Conservation (phyloP, 306 rosid genomes). For the Abrus precatorius region DNA sequence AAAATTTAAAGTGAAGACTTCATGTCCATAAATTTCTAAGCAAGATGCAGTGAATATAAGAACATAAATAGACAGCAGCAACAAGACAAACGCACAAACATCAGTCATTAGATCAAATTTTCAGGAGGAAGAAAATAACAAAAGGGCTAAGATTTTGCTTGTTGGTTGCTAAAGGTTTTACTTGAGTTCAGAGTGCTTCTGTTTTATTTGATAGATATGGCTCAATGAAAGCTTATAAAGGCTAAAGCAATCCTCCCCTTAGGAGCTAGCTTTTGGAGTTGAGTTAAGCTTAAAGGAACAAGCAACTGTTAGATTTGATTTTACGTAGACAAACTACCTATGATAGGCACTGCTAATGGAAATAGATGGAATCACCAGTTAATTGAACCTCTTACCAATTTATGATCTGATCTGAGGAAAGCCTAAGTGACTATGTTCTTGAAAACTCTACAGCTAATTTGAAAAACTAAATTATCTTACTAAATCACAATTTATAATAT, state of each 20-base stretch:
- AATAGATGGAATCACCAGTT: slow-evolving; percentile 16
- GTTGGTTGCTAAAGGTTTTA: not conserved
- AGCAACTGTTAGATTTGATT: slow-evolving; percentile 14
- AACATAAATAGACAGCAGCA: not conserved
- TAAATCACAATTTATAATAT: slow-evolving; percentile 13
- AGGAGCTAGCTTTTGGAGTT: too few species aligned
- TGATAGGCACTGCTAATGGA: slow-evolving; percentile 29
- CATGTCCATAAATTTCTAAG: slow-evolving; percentile 16
- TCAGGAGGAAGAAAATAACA: not conserved
- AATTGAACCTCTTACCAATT: slow-evolving; percentile 26
- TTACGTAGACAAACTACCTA: not conserved
- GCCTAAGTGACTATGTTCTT: slow-evolving; percentile 21
- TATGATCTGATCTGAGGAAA: slow-evolving; percentile 11
- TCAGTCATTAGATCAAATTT: slow-evolving; percentile 13
- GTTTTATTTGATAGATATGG: not conserved
- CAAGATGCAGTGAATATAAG: slow-evolving; percentile 36
- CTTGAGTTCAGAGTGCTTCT: not conserved
- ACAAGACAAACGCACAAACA: slow-evolving; percentile 35
- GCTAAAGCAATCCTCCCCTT: too few species aligned
- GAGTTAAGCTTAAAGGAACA: not conserved
- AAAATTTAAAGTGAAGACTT: slow-evolving; percentile 3
- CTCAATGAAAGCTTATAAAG: not conserved
- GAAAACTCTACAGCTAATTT: slow-evolving; percentile 12
- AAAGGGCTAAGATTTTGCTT: not conserved
- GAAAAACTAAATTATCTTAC: slow-evolving; percentile 10